Conservation (phyloP, 352 stramenopile genomes). For the Pythium brassicae region DNA sequence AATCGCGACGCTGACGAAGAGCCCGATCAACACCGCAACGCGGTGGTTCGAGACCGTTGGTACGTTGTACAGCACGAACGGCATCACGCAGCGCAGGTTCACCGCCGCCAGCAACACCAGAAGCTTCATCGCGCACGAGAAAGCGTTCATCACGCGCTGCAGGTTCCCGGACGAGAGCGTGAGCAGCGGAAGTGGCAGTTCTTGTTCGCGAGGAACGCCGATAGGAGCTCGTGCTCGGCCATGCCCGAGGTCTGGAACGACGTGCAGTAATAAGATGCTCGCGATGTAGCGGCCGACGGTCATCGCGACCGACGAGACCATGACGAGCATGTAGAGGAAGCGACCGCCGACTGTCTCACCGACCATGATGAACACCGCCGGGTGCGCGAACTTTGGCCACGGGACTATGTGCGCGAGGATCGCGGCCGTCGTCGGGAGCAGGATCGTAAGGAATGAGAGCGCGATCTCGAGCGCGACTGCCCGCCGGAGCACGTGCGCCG, state of each 20-base stretch:
- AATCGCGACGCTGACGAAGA: too few relatives aligned
- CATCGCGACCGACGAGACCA: background rate
- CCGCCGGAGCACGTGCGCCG: slow-evolving; percentile 55
- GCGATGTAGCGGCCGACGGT: slow-evolving; percentile 82
- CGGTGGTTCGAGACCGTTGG: too few relatives aligned
- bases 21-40: too few relatives aligned
- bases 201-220: slow-evolving; percentile 57
- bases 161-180: slow-evolving; percentile 30
- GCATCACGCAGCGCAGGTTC: slow-evolving; percentile 50
- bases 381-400: background rate
- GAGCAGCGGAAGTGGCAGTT: slow-evolving; percentile 9
- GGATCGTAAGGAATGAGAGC: slow-evolving; percentile 58
- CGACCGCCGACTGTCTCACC: background rate
- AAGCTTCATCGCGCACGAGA: slow-evolving; percentile 62
- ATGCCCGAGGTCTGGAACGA: slow-evolving; percentile 64
- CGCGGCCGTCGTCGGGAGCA: slow-evolving; percentile 74
- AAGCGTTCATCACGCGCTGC: slow-evolving; percentile 64
- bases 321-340: background rate
- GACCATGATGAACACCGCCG: background rate
- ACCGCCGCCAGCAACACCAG: slow-evolving; percentile 80
- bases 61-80: slow-evolving; percentile 8
- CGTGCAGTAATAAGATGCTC: slow-evolving; percentile 77
- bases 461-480: slow-evolving; percentile 69
- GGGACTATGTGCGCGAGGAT: slow-evolving; percentile 23
- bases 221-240: slow-evolving; percentile 58